Evolutionary conservation across 805 yeast species (phyloP).

Genomic region (Saccharomyces cerevisiae): DNA sequence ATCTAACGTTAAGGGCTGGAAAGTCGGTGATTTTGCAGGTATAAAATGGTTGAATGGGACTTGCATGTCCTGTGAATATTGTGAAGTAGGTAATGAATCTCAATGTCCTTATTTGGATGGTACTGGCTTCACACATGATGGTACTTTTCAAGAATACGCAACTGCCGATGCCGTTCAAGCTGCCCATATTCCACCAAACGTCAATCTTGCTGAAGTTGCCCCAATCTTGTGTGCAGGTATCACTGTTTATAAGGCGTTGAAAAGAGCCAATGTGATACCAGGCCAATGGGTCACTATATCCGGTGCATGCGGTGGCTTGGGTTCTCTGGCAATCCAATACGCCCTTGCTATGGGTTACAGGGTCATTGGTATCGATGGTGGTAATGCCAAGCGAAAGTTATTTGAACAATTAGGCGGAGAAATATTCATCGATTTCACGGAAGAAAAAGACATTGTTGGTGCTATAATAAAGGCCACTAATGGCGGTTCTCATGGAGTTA

Average conservation of each 20-base stretch:
- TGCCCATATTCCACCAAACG: conserved; percentile 47
- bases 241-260: conserved; percentile 60
- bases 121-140: conserved; percentile 70
- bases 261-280: conserved; percentile 46
- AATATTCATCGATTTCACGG: conserved; percentile 48
- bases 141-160: conserved; percentile 58
- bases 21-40: conserved; percentile 61
- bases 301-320: conserved; percentile 81
- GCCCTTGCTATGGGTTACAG: conserved; percentile 68
- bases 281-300: conserved; percentile 72
- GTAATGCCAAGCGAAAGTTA: conserved; percentile 53
- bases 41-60: conserved; percentile 64
- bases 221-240: conserved; percentile 64
- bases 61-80: conserved; percentile 56
- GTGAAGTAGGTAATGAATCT: conserved; percentile 50
- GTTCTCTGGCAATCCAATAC: conserved; percentile 67
- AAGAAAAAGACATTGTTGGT: conserved; percentile 41
- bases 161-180: conserved; percentile 60
- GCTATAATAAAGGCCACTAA: conserved; percentile 41
- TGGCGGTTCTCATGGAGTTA: conserved; percentile 65
- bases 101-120: conserved; percentile 64
- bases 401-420: conserved; percentile 56
- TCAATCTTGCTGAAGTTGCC: conserved; percentile 48
- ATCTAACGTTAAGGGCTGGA: conserved; percentile 48
- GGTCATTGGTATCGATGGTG: conserved; percentile 68